Evolutionary conservation across 73 alveolate species (phyloP).

Genomic region (Tetrahymena elliotti): DNA sequence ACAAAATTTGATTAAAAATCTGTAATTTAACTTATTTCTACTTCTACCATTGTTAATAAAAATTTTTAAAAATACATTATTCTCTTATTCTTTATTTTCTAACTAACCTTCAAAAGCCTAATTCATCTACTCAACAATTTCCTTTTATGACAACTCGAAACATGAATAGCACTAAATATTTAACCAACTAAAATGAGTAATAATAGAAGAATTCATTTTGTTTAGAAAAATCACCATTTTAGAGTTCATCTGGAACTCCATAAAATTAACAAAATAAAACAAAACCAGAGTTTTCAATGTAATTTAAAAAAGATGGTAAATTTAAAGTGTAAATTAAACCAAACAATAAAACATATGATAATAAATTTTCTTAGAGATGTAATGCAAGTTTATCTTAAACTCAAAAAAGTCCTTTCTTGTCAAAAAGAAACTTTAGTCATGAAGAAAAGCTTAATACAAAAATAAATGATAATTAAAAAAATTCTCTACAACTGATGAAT

Average conservation of each 20-base stretch:
- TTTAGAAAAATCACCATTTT: neutral
- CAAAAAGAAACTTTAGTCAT: neutral
- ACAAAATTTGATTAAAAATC: neutral
- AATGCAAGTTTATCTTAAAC: neutral
- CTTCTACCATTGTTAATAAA: neutral
- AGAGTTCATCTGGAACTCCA: neutral
- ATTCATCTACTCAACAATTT: neutral
- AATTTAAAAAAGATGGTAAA: neutral
- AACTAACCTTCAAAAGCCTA: too few relatives aligned
- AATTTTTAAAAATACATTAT: too few relatives aligned
- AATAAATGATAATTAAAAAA: neutral
- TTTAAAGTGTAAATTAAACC: neutral
- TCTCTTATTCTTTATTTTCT: neutral
- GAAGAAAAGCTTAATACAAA: neutral
- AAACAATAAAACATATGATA: neutral
- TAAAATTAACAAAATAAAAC: neutral
- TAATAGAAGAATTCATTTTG: neutral
- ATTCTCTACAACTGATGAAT: neutral
- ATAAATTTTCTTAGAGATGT: neutral
- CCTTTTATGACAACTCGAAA: neutral
- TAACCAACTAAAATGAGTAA: neutral
- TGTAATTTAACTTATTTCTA: neutral
- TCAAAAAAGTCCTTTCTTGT: neutral
- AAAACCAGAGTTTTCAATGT: neutral
- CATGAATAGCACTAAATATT: neutral